Percentiles rank a stretch among this genome's conserved stretches.
phyloP scores from a whole-genome alignment of 352 stramenopile species.

The Globisporangium lucens region DNA sequence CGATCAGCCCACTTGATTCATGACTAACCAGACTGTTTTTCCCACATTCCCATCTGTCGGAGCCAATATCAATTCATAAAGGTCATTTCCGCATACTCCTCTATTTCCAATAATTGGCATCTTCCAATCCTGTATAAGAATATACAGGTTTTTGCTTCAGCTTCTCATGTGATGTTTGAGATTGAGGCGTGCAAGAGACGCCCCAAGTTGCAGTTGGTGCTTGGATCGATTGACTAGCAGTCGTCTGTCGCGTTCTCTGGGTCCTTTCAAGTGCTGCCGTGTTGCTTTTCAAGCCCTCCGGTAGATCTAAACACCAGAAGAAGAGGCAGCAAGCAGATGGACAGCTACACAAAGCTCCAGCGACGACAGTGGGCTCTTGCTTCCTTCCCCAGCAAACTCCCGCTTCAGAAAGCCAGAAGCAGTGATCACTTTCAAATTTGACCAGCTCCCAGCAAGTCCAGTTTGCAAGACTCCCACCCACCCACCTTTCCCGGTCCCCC shows the following conservation, averaged over 20 bases:
- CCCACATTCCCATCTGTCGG: background rate
- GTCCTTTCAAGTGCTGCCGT: background rate
- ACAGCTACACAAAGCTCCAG: background rate
- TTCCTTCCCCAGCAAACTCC: slow-evolving; percentile 1
- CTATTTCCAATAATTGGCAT: background rate
- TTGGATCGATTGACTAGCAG: slow-evolving; percentile 3
- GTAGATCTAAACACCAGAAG: background rate
- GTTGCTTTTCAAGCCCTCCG: background rate
- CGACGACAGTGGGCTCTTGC: background rate
- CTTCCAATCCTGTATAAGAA: background rate
- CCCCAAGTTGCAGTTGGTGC: slow-evolving; percentile 14
- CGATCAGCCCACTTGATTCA: slow-evolving; percentile 2
- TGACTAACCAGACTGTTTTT: slow-evolving; percentile 5
- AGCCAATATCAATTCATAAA: background rate
- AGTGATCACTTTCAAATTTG: slow-evolving; percentile 12
- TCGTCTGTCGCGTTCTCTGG: background rate
- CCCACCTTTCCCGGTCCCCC: background rate
- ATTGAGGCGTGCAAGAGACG: slow-evolving; percentile 7
- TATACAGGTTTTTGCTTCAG: slow-evolving; percentile 7
- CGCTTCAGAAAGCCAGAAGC: background rate
- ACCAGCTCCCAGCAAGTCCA: slow-evolving; percentile 6
- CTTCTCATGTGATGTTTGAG: slow-evolving; percentile 8
- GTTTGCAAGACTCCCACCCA: background rate
- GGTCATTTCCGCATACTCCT: background rate
- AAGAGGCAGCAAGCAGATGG: background rate